phyloP scores from a whole-genome alignment of 192 early-diverging fungal genomes.

The Dimargaris cristalligena region DNA sequence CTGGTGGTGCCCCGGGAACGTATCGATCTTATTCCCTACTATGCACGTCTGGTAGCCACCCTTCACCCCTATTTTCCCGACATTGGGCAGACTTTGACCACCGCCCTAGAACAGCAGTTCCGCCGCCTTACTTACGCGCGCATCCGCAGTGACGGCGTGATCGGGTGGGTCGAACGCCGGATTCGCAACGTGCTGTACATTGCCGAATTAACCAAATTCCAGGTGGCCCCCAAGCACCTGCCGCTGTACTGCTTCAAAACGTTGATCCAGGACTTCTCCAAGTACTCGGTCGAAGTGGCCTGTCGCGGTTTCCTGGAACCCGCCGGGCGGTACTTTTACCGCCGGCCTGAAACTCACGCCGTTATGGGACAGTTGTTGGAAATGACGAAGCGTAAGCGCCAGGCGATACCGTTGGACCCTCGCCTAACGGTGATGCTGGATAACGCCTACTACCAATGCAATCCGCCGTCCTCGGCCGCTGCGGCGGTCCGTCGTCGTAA shows the following conservation, averaged over 20 bases:
- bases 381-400: slow-evolving; percentile 82
- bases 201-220: slow-evolving; percentile 88
- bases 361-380: slow-evolving; percentile 57
- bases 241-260: slow-evolving; percentile 74
- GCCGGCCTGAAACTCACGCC: slow-evolving; percentile 50
- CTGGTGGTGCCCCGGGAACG: slow-evolving; percentile 63
- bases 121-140: slow-evolving; percentile 55
- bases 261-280: slow-evolving; percentile 69
- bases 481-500: slow-evolving; percentile 35
- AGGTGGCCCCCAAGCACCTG: slow-evolving; percentile 57
- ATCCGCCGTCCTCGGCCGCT: slow-evolving; percentile 52
- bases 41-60: slow-evolving; percentile 75
- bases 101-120: slow-evolving; percentile 26
- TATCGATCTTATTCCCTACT: slow-evolving; percentile 77
- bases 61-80: slow-evolving; percentile 78
- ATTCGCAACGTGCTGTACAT: slow-evolving; percentile 64
- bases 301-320: slow-evolving; percentile 67
- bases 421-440: slow-evolving; percentile 78
- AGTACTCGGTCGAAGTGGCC: slow-evolving; percentile 68
- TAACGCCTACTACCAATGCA: slow-evolving; percentile 80
- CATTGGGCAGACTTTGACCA: slow-evolving; percentile 51
- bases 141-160: slow-evolving; percentile 18
- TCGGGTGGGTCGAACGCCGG: slow-evolving; percentile 18
- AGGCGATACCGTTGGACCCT: slow-evolving; percentile 66
- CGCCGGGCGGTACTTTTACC: slow-evolving; percentile 76